Evolutionary conservation across 306 rosid genomes (phyloP), one percentile per base, ranked within the genome.

Genomic region (Fagus crenata): DNA sequence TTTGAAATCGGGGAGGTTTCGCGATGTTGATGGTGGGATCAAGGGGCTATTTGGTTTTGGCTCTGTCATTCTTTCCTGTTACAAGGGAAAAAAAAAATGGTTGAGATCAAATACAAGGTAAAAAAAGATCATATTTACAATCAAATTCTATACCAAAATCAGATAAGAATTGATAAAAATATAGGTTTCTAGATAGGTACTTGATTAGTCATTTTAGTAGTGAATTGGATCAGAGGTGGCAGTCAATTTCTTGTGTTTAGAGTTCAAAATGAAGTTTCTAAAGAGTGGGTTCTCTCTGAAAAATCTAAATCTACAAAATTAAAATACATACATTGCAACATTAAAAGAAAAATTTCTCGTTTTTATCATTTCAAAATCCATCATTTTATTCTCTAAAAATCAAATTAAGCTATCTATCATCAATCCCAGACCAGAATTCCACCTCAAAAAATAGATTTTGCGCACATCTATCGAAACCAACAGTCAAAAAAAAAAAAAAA

Each of bases 1-100:
- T 77, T 91, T 93, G 86, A 89, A 93, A 86, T 93, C 98, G 0
- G 98, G 98, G 39, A 93, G 90, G 78, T 73, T 91, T 39, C 96
- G 72, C 0, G 89, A 81, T 40, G 97, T 83, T 5, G 84, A 22
- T 35, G 93, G 53, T 71, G 91, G 84, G 81, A 78, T 83, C 80
- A 81, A 87, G 58, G 92, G 81, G 35, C 83, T 69, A 18, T 82
- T 82, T 1, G 78, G 72, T 81, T 71, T 89, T 65, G 89, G 53
- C 64, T 84, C 93, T 49, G 87, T 35, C 98, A 93, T 91, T 84
- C 43, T 81, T 67, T 69, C 89, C 96, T 85, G 86, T 49, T 46
- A 22, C 28, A 22, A 80, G 77, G 61, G 46, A 75, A 63, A 61
- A 76, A 87, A 73, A 13, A 54, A 3, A 49, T 13, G 13, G 49